These are phyloP conservation scores for Mucuna pruriens DNA, from an alignment of 306 rosid species.

Conservation along the genomic window DNA sequence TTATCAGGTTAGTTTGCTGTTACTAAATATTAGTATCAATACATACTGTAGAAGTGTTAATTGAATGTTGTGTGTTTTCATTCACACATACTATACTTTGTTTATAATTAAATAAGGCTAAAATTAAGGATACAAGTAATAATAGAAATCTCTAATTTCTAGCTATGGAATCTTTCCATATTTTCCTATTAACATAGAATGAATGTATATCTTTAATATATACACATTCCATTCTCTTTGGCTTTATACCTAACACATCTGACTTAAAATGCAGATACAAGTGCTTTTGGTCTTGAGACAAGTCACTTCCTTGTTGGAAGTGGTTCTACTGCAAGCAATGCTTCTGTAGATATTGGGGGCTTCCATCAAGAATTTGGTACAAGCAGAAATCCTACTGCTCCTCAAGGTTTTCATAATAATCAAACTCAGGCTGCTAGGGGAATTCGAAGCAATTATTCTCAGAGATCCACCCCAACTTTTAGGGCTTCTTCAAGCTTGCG, in stretches of 20 bases:
- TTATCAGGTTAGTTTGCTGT: slow-evolving; percentile 57
- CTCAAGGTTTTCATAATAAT: slow-evolving; percentile 63
- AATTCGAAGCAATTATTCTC: slow-evolving; percentile 65
- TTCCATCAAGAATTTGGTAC: slow-evolving; percentile 64
- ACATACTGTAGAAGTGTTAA: no score
- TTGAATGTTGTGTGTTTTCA: no score
- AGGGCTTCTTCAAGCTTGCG: slow-evolving; percentile 73
- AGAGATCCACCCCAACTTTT: slow-evolving; percentile 63
- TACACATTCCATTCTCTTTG: neutral
- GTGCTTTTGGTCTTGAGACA: slow-evolving; percentile 62
- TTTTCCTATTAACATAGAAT: no score
- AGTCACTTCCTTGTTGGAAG: slow-evolving; percentile 63
- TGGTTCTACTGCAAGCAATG: slow-evolving; percentile 55
- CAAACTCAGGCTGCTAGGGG: slow-evolving; percentile 62
- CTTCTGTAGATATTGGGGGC: slow-evolving; percentile 59
- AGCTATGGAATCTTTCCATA: no score
- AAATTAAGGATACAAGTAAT: no score
- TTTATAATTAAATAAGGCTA: no score
- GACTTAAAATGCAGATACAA: slow-evolving; percentile 54
- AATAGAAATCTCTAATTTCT: no score
- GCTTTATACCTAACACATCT: slow-evolving; percentile 25
- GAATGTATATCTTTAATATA: no score
- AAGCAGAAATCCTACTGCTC: slow-evolving; percentile 52
- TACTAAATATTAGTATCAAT: neutral
- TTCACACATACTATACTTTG: no score